These are phyloP conservation scores for Ganoderma resinaceum DNA, from an alignment of 1,284 basidiomycete species.

Conservation along the genomic window DNA sequence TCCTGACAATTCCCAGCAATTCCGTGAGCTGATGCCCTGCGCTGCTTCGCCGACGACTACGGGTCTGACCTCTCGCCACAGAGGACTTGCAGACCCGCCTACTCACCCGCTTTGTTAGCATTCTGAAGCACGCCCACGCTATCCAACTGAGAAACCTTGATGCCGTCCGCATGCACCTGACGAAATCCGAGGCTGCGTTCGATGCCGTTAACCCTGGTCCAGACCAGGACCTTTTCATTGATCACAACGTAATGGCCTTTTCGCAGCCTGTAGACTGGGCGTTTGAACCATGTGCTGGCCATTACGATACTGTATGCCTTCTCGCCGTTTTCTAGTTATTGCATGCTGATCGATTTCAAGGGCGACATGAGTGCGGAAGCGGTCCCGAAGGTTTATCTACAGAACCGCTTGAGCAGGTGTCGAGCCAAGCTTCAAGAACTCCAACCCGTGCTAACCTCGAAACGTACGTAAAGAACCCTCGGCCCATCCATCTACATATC, in stretches of 20 bases:
- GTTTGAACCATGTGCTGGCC: slow-evolving; percentile 77
- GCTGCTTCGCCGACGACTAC: background rate
- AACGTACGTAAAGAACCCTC: slow-evolving; percentile 54
- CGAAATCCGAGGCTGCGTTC: slow-evolving; percentile 53
- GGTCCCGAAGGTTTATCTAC: slow-evolving; percentile 75
- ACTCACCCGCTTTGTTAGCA: slow-evolving; percentile 57
- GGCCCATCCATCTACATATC: background rate
- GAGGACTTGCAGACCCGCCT: slow-evolving; percentile 72
- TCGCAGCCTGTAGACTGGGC: slow-evolving; percentile 66
- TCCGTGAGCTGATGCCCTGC: slow-evolving; percentile 55
- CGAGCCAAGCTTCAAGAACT: slow-evolving; percentile 68
- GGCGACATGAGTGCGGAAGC: slow-evolving; percentile 67
- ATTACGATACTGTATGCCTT: slow-evolving; percentile 75
- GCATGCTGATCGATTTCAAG: slow-evolving; percentile 43
- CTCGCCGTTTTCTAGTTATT: background rate
- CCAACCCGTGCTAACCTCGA: slow-evolving; percentile 58
- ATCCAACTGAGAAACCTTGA: slow-evolving; percentile 68
- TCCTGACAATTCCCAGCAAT: slow-evolving; percentile 52
- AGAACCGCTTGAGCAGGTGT: slow-evolving; percentile 74
- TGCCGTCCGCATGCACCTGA: slow-evolving; percentile 55
- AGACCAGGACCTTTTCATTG: slow-evolving; percentile 76
- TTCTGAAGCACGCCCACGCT: slow-evolving; percentile 63
- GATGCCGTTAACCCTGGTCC: slow-evolving; percentile 56
- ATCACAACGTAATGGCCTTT: slow-evolving; percentile 74
- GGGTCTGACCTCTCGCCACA: slow-evolving; percentile 38